These are phyloP conservation scores for Aspergillus texensis DNA, from an alignment of 2,329 filamentous ascomycete species.

Conservation along the genomic window DNA sequence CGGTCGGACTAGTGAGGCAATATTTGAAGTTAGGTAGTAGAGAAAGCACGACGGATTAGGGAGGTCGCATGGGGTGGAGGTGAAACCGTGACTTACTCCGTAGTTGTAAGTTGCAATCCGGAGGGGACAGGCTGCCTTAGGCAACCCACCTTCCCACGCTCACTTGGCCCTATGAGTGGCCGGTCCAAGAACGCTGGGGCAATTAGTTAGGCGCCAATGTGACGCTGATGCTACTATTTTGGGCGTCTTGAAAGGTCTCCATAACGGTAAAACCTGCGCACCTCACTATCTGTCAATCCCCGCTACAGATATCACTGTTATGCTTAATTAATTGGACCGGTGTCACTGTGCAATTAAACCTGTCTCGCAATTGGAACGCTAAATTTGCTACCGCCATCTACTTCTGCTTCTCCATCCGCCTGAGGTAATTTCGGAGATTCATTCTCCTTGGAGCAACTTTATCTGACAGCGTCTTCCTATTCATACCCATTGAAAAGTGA, in stretches of 20 bases:
- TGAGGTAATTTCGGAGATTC: not conserved
- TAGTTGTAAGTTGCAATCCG: not conserved
- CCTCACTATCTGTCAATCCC: not conserved
- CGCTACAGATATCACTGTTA: not conserved
- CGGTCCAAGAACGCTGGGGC: not conserved
- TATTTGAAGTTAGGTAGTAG: not conserved
- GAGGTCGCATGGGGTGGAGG: conserved; percentile 5
- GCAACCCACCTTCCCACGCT: not conserved
- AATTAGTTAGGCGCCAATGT: not conserved
- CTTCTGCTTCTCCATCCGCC: not conserved
- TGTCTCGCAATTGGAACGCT: not conserved
- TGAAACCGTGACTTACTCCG: conserved; percentile 3
- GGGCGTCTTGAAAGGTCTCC: not conserved
- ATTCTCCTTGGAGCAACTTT: not conserved
- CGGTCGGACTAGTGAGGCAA: not conserved
- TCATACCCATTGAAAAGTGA: not conserved
- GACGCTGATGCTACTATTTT: conserved; percentile 6
- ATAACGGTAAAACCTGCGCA: not conserved
- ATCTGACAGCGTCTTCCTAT: not conserved
- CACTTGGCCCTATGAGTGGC: not conserved
- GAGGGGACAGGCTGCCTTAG: not conserved
- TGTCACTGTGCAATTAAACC: conserved; percentile 3
- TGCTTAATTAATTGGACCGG: not conserved
- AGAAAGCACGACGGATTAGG: conserved; percentile 11
- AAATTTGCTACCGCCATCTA: not conserved